phyloP scores from a whole-genome alignment of 179 eudicot genomes.

The Pouteria campechiana region DNA sequence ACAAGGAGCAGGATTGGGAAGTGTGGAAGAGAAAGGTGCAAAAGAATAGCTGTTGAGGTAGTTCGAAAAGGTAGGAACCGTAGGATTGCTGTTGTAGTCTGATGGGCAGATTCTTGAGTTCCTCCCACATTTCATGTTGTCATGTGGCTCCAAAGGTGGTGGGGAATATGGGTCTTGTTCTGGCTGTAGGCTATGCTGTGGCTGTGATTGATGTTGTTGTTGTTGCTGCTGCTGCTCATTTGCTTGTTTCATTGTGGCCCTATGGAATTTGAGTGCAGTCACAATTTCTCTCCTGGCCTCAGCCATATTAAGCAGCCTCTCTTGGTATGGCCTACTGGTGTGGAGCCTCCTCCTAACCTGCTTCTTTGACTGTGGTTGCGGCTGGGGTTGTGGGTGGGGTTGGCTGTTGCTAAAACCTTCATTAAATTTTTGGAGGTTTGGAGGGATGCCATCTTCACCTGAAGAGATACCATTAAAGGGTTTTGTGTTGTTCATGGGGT shows the following conservation, averaged over 20 bases:
- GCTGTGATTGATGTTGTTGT: conserved; percentile 3
- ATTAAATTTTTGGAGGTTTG: background rate
- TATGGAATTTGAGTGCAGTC: conserved; percentile 78
- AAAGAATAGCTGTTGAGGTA: conserved; percentile 1
- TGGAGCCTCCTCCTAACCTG: conserved; percentile 82
- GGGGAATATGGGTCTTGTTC: no score
- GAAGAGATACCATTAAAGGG: conserved; percentile 10
- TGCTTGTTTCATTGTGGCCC: conserved; percentile 82
- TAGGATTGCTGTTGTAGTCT: background rate
- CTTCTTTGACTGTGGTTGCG: conserved; percentile 32
- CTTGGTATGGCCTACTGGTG: conserved; percentile 85
- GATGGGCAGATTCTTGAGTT: conserved; percentile 21
- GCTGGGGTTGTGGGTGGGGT: conserved; percentile 7
- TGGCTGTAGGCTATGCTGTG: conserved; percentile 6
- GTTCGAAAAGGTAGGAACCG: background rate
- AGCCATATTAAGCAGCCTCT: conserved; percentile 86
- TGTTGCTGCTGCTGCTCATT: conserved; percentile 17
- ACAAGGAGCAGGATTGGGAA: conserved; percentile 13
- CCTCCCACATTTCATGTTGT: conserved; percentile 20
- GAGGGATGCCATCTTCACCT: conserved; percentile 6
- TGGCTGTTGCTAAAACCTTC: conserved; percentile 1
- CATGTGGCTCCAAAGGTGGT: conserved; percentile 5
- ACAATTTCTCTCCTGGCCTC: conserved; percentile 75
- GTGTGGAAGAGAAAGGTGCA: background rate
- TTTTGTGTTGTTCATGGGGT: no score